These are phyloP conservation scores for Nitzschia putrida DNA, from an alignment of 108 stramenopile species.

Conservation along the genomic window DNA sequence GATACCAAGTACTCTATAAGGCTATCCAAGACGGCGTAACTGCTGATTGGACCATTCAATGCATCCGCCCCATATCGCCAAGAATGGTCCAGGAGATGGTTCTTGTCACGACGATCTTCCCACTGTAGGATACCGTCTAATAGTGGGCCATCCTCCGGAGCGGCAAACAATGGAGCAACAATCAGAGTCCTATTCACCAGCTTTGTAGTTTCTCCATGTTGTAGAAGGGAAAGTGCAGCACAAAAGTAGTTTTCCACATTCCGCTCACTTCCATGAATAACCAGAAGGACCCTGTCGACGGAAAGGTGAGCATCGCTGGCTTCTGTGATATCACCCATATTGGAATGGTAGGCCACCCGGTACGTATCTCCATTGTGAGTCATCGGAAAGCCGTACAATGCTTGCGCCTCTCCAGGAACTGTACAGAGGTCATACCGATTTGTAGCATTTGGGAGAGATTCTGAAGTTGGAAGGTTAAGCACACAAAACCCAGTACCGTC, in stretches of 20 bases:
- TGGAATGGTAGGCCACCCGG: slow-evolving; percentile 30
- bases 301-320: not conserved
- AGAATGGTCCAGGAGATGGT: slow-evolving; percentile 53
- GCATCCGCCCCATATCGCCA: slow-evolving; percentile 86
- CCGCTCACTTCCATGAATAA: slow-evolving; percentile 74
- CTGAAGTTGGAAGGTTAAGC: not conserved
- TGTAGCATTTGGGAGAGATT: slow-evolving; percentile 5
- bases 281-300: slow-evolving; percentile 37
- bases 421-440: slow-evolving; percentile 37
- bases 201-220: slow-evolving; percentile 11
- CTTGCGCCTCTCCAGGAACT: slow-evolving; percentile 6
- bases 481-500: slow-evolving; percentile 7
- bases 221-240: slow-evolving; percentile 48
- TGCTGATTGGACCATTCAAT: slow-evolving; percentile 57
- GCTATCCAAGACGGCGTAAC: slow-evolving; percentile 68
- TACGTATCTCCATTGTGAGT: not conserved
- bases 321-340: slow-evolving; percentile 19
- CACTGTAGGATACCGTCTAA: slow-evolving; percentile 43
- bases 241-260: slow-evolving; percentile 76
- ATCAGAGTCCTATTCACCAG: slow-evolving; percentile 38
- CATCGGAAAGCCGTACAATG: slow-evolving; percentile 30
- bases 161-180: slow-evolving; percentile 70
- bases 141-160: slow-evolving; percentile 38
- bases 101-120: slow-evolving; percentile 35
- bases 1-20: slow-evolving; percentile 52